Evolutionary conservation across 768 basidiomycete species (phyloP), one percentile per base, ranked within the genome.

Genomic region (Cyclocybe cylindracea): DNA sequence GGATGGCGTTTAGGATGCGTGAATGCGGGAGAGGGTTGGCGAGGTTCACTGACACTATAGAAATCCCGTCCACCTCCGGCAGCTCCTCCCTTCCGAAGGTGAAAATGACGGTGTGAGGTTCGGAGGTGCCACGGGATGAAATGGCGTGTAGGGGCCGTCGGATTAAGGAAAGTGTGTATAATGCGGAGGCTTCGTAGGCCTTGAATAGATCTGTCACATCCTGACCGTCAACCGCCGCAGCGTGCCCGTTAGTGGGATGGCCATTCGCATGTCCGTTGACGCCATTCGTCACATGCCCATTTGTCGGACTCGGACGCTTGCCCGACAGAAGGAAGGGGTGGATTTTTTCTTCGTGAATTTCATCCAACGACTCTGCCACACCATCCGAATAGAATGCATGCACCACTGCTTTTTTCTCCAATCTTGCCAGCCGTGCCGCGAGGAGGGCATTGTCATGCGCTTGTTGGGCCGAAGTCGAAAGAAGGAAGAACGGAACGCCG

Each of bases 371-470:
- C 24, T 78, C 73, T 11, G 70, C 67, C 16, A 71, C 65, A 2
- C 66, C 66, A 2, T 63, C 69, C 7, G 74, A 63, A 60, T 88
- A 85, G 69, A 94, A 97, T 10, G 80, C 85, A 65, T 98, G 96
- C 19, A 97, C 75, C n/a, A 96, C 91, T 5, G 87, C 85, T 59
- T 83, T 87, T 49, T 76, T 75, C 60, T 89, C 83, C 6, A 78
- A 67, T 35, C 78, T 78, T 0, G 96, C 91, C 44, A 98, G 71
- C 39, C 86, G 82, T 45, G 91, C 85, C 10, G 93, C 92, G 13
- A 98, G 79, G 34, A 98, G 72, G 18, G 93, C 89, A 67, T 98
- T 87, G 64, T 95, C 91, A 60, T 96, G 89, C 3, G 94, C 91
- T 63, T 94, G 81, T 65, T 93, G 89, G 3, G 83, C 66, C 1